Evolutionary conservation across 192 early-diverging fungal genomes (phyloP), one percentile per base, ranked within the genome.

Genomic region (Linnemannia zychae): DNA sequence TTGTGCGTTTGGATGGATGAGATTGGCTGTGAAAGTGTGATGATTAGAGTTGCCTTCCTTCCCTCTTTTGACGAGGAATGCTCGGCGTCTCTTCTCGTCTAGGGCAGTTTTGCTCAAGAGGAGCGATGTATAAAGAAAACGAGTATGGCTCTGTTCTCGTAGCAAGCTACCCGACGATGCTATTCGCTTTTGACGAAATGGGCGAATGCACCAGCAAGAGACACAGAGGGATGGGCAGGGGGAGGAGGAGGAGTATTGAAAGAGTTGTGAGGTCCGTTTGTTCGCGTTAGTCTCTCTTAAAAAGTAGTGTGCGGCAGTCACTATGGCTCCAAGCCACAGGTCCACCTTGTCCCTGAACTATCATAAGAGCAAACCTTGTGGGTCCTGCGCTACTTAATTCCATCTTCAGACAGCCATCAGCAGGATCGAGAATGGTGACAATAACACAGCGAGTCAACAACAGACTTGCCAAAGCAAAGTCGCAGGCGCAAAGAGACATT

Each of bases 361-460:
- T 67, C 65, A 67, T 17, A 18, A 67, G 31, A 44, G 40, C 40
- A 44, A 44, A 3, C 4, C 40, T 44, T 44, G 40, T 9, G 40
- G 40, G 9, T 9, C 40, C 3, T 44, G 40, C 9, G 3, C 3
- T 44, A 6, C 40, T 44, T 9, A 9, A 44, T 44, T 44, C 40
- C 40, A 44, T 6, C 40, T 44, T 44, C 40, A 44, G 9, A 1
- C 47, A 57, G 37, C 1, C 20, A 22, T 7, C 36, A 17, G 17
- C 17, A n/a, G 57, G 73, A 38, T 37, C 57, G 36, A 28, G 11
- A 37, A 84, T 84, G 82, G 76, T 71, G 40, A 75, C 76, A 0
- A 68, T 76, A 9, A 22, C 72, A 24, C 82, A 75, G 24, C 77
- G 71, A 28, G 57, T 75, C 53, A 69, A 71, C 72, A 84, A 68